Evolutionary conservation across 257 asterid species (phyloP).

Genomic region (Mentha longifolia): DNA sequence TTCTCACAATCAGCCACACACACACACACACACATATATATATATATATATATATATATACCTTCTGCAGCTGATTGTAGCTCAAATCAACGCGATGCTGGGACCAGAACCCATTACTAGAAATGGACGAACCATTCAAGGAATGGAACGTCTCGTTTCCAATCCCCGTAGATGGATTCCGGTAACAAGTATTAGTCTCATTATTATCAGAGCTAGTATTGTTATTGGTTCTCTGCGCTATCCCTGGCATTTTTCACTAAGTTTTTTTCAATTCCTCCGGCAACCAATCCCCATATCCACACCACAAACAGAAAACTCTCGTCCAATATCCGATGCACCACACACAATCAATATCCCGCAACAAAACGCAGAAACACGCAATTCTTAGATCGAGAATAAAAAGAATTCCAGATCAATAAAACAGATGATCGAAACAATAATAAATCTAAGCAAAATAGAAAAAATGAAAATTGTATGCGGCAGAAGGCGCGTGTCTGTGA

Average conservation of each 20-base stretch:
- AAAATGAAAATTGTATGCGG: conserved; percentile 22
- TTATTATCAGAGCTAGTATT: conserved; percentile 32
- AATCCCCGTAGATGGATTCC: conserved; percentile 44
- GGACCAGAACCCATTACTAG: conserved; percentile 81
- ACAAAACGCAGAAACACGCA: conserved; percentile 28
- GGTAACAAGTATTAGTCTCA: conserved; percentile 36
- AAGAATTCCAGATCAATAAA: conserved; percentile 45
- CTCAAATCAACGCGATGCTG: conserved; percentile 67
- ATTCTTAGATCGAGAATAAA: conserved; percentile 45
- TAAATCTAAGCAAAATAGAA: conserved; percentile 15
- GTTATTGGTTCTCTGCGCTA: conserved; percentile 59
- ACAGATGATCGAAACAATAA: conserved; percentile 30
- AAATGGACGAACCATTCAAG: conserved; percentile 44
- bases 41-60: conserved; percentile 40
- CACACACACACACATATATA: conserved; percentile 31
- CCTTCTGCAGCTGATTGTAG: conserved; percentile 91
- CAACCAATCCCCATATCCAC: conserved; percentile 52
- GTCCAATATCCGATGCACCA: conserved; percentile 46
- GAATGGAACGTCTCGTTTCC: conserved; percentile 48
- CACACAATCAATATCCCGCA: conserved; percentile 34
- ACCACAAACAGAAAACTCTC: conserved; percentile 16
- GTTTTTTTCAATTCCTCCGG: conserved; percentile 36
- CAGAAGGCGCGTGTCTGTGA: conserved; percentile 32
- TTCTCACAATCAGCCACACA: background rate
- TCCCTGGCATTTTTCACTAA: conserved; percentile 73